Base-by-base conservation (phyloP, 371 early-diverging fungal genomes). In the Zychaea mexicana region DNA sequence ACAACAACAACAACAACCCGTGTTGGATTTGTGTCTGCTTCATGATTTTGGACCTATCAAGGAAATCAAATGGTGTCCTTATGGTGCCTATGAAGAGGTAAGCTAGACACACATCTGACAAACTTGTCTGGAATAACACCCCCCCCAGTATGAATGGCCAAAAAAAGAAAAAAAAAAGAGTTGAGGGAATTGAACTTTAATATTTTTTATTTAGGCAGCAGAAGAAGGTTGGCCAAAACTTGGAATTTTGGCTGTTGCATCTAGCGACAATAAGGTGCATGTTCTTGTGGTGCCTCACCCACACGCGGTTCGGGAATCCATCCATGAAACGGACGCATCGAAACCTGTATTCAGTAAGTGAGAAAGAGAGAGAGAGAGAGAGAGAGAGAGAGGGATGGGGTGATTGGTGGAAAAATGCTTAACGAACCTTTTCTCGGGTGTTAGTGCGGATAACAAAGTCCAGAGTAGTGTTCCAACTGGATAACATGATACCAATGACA, bases 21-120 rank as follows among this genome's bases (percentile, higher is more conserved):
- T 30, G 2, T 64, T 91, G 13, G 87, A 85, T 55, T 55, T 90
- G 45, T 81, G 85, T 60, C 63, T 91, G 8, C 64, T 86, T 26
- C 84, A 86, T 65, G 83, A 85, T n/a, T 81, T 55, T 61, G 91
- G 91, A 1, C 67, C 73, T 36, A 74, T 83, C 2, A 62, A 59
- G 47, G 82, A 84, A 12, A 33, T 89, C 55, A 74, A 86, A 57
- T 91, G 90, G 90, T 84, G 82, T 39, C 84, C 86, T 21, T 76
- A 67, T 13, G 84, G 79, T 19, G 68, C 68, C 1, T 86, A 77
- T 68, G 81, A 76, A 15, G 66, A 85, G 60, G 70, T 60, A 8
- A n/a, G 13, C 17, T 42, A 28, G 22, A 49, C 7, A 19, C 22
- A 33, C 0, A n/a, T 32, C 15, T 17, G 49, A 15, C 28, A 30